Percentiles rank a stretch among this genome's conserved stretches.
Evolutionary conservation across 2,329 filamentous ascomycete species (phyloP).

Genomic region (Chaetomium sp.): DNA sequence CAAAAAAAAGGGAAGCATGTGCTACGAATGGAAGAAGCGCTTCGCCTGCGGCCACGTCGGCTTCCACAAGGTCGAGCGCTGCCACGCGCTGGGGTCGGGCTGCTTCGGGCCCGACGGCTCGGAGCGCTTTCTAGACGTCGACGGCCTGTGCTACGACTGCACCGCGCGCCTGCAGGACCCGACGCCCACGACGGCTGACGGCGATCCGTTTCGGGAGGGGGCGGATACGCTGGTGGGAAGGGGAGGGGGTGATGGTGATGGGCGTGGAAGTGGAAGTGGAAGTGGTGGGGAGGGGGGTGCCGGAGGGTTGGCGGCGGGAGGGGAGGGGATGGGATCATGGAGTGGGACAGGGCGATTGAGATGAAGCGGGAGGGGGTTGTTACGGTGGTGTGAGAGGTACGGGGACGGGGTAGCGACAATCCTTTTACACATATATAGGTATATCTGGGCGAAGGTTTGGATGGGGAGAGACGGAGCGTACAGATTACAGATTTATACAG

Average conservation of each 20-base stretch:
- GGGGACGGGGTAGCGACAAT: too few relatives aligned
- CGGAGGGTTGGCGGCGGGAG: too few relatives aligned
- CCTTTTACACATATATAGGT: too few relatives aligned
- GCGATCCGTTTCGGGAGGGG: background rate
- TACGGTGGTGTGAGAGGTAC: background rate
- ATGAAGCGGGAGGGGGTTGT: background rate
- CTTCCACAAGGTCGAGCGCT: constrained; percentile 17
- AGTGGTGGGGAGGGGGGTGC: too few relatives aligned
- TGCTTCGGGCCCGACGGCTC: constrained; percentile 21
- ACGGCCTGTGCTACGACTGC: constrained; percentile 17
- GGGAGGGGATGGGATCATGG: too few relatives aligned
- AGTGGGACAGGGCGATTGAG: too few relatives aligned
- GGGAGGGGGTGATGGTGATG: too few relatives aligned
- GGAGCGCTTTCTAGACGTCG: constrained; percentile 4
- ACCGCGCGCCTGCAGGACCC: background rate
- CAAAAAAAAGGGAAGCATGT: constrained; percentile 9
- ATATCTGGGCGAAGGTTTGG: background rate
- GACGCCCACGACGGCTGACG: background rate
- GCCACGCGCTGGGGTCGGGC: constrained; percentile 8
- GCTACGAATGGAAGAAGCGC: constrained; percentile 24
- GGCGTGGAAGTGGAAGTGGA: too few relatives aligned
- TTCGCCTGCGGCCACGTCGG: constrained; percentile 22
- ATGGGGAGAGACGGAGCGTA: background rate
- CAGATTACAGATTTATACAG: background rate
- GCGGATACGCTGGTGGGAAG: too few relatives aligned